Base-by-base conservation (phyloP, 441 rosid genomes). In the Euphorbia celastroides region DNA sequence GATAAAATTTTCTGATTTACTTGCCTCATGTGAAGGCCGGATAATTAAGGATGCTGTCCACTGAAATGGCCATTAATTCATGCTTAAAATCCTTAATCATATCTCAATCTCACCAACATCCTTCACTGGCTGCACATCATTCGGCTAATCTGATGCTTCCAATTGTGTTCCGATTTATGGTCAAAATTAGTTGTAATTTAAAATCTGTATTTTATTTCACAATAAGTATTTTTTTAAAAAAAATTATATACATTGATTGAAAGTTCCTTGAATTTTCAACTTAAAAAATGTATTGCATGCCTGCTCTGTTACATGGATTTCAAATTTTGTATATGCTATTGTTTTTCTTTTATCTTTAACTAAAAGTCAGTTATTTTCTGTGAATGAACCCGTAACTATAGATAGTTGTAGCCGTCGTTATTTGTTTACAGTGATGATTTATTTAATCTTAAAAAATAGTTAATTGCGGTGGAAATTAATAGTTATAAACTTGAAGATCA, bases 31-130 rank as follows among this genome's bases (percentile, higher is more conserved):
- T 6, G 44, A 51, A 65, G 51, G 51, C 60, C 19, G 16, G 22
- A 25, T 31, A 22, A 60, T 59, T 28, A 42, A 58, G 71, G 65
- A 60, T 68, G 71, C 57, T 46, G 10, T 30, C 11, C 30, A 13
- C 44, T 31, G 32, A 34, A 0, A 1, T 48, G 28, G 32, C 23
- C 61, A 22, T 46, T 14, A 46, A 46, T 65, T 64, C 48, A 57
- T 63, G n/a, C 56, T 62, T 36, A 13, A 12, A 44, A 44, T 44
- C 19, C 50, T 48, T 48, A 48, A 48, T 48, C 5, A 48, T n/a
- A 48, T n/a, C 13, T 44, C 16, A 44, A 48, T 48, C 19, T 2
- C 22, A 48, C 17, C 2, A 20, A 48, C 17, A 48, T 48, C 54
- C 22, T 48, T 1, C 22, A 48, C 5, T 48, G 54, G 22, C 54